These are phyloP conservation scores for Pseudopediastrum boryanum DNA, from an alignment of 139 green algal species.

Conservation along the genomic window DNA sequence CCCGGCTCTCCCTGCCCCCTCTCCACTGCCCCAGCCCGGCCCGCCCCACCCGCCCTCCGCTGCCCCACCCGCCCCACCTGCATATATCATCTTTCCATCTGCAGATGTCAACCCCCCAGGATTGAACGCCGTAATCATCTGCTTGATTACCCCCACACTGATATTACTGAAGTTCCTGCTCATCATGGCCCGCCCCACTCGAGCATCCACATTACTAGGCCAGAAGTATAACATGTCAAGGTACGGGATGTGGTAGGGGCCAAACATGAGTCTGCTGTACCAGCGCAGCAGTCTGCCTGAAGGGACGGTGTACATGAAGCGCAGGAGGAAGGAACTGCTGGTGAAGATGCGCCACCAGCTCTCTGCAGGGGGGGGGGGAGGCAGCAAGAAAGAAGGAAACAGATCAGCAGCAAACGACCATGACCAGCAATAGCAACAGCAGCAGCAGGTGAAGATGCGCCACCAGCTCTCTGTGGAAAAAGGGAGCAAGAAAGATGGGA, in stretches of 20 bases:
- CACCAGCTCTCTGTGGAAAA: background rate
- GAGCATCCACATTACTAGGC: constrained; percentile 48
- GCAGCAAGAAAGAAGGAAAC: background rate
- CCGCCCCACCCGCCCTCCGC: background rate
- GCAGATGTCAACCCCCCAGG: constrained; percentile 37
- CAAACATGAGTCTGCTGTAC: constrained; percentile 37
- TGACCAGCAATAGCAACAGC: too few species aligned
- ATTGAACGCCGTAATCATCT: constrained; percentile 37
- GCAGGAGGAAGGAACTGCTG: background rate
- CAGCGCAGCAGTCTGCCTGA: constrained; percentile 19
- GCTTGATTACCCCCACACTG: constrained; percentile 38
- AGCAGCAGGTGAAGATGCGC: too few species aligned
- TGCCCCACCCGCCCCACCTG: background rate
- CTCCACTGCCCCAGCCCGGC: background rate
- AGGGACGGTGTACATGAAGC: constrained; percentile 13
- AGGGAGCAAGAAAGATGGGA: background rate
- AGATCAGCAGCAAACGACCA: background rate
- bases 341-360: constrained; percentile 38
- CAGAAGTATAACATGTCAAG: constrained; percentile 55
- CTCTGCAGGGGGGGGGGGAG: background rate
- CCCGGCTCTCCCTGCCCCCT: too few species aligned
- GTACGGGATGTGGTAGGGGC: constrained; percentile 16
- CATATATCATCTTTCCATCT: constrained; percentile 23
- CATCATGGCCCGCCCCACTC: constrained; percentile 44
- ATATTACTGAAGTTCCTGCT: constrained; percentile 55